Evolutionary conservation across 768 basidiomycete species (phyloP).

Genomic region (Brasilioporus rufonigricans): DNA sequence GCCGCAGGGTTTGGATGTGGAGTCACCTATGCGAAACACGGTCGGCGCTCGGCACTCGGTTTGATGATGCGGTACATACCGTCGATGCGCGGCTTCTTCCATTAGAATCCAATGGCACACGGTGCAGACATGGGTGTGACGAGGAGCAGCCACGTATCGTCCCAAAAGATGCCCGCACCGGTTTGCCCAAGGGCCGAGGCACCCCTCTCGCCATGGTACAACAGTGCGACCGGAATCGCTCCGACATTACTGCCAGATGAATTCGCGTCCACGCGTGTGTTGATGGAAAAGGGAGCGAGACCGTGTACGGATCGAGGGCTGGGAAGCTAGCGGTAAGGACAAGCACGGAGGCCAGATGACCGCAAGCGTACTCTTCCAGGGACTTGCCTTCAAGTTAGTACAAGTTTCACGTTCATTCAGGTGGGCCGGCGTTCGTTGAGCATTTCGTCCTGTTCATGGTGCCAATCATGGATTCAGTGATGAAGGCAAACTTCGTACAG

Average conservation of each 20-base stretch:
- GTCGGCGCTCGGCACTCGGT: too few species aligned
- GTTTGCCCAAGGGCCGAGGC: slow-evolving; percentile 38
- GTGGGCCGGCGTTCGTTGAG: too few species aligned
- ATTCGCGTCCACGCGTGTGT: background rate
- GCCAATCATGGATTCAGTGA: too few species aligned
- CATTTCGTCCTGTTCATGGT: too few species aligned
- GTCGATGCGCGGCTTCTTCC: slow-evolving; percentile 24
- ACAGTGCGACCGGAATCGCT: slow-evolving; percentile 24
- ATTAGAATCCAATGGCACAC: slow-evolving; percentile 8
- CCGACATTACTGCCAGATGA: background rate
- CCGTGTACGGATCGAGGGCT: slow-evolving; percentile 36
- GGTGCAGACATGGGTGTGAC: background rate
- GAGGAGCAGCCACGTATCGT: slow-evolving; percentile 38
- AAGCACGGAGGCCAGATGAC: too few species aligned
- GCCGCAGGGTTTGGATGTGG: slow-evolving; percentile 35
- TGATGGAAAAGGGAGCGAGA: slow-evolving; percentile 23
- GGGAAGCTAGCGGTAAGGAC: too few species aligned
- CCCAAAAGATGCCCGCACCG: slow-evolving; percentile 40
- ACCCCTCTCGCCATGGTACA: slow-evolving; percentile 38
- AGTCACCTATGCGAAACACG: background rate
- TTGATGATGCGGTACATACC: background rate
- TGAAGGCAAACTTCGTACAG: too few species aligned
- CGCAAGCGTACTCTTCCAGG: too few species aligned
- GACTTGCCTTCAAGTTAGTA: too few species aligned
- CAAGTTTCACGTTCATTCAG: too few species aligned